Evolutionary conservation across 2,329 filamentous ascomycete genomes (phyloP), one percentile per base, ranked within the genome.

Genomic region (Diaporthe batatas): DNA sequence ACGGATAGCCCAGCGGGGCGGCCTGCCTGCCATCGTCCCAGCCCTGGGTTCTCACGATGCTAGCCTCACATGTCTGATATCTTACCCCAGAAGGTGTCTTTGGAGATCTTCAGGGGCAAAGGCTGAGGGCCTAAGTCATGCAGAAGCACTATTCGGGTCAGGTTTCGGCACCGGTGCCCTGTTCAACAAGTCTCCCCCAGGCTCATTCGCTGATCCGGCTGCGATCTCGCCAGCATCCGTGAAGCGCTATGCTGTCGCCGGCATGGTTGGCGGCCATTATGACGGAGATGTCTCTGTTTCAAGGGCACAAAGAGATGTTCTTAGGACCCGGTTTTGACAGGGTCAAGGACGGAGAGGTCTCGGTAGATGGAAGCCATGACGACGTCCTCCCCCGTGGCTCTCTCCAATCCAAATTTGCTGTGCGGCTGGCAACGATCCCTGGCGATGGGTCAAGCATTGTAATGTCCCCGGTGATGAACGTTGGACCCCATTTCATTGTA

Each of bases 401-500:
- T 65, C 62, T 65, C 62, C 36, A 16, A 16, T 36, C 44, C 32
- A 14, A 34, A 8, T 36, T 25, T 39, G n/a, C 25, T 8, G 18
- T 70, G 29, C 44, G 39, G 18, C 44, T 54, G 70, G 36, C 42
- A 68, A 23, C 16, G 64, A 51, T 72, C 58, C 73, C 72, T 70
- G 73, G 75, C 72, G 68, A 67, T 55, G 54, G 34, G 64, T 58
- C 42, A 65, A 42, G 53, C 51, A 69, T n/a, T 55, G 57, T 64
- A 75, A 76, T 76, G 71, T 76, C 74, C 65, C 62, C 71, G 71
- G 58, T 72, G 62, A 65, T 74, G 71, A 72, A 34, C 70, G 71
- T 68, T 25, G 68, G 68, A 42, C 67, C 68, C 71, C 75, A 76
- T 76, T 70, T 74, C 75, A 71, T 57, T 53, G 69, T 67, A 47